Conservation (phyloP, 169 alveolate species). For the Plasmodium vivax region DNA sequence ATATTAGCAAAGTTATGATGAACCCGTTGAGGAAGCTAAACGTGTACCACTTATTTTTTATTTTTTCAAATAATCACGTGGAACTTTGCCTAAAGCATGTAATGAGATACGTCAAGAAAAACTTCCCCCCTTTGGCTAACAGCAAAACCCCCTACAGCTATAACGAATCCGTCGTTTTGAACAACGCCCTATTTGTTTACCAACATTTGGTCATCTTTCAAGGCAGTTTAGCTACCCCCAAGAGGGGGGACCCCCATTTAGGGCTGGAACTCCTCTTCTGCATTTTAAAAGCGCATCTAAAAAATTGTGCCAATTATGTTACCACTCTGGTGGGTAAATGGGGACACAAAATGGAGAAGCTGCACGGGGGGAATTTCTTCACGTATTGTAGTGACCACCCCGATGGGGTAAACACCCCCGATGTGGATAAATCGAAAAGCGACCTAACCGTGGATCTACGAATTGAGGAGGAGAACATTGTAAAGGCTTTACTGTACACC, state of each 20-base stretch:
- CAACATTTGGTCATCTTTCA: conserved; percentile 50
- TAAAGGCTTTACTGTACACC: conserved; percentile 43
- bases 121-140: neutral
- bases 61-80: conserved; percentile 51
- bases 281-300: conserved; percentile 8
- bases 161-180: conserved; percentile 28
- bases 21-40: conserved; percentile 53
- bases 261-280: conserved; percentile 16
- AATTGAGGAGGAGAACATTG: conserved; percentile 57
- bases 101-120: conserved; percentile 12
- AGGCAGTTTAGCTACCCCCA: neutral
- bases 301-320: conserved; percentile 23
- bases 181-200: conserved; percentile 43
- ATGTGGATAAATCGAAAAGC: neutral
- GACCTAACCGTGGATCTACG: conserved; percentile 29
- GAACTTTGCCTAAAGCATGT: conserved; percentile 38
- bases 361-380: neutral
- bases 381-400: neutral
- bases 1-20: conserved; percentile 25
- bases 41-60: conserved; percentile 57
- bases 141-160: neutral
- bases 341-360: neutral
- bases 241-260: neutral
- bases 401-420: neutral
- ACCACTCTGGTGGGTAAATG: conserved; percentile 4